Conservation (phyloP, 2,329 filamentous ascomycete species). For the Exophiala lecanii-corni region DNA sequence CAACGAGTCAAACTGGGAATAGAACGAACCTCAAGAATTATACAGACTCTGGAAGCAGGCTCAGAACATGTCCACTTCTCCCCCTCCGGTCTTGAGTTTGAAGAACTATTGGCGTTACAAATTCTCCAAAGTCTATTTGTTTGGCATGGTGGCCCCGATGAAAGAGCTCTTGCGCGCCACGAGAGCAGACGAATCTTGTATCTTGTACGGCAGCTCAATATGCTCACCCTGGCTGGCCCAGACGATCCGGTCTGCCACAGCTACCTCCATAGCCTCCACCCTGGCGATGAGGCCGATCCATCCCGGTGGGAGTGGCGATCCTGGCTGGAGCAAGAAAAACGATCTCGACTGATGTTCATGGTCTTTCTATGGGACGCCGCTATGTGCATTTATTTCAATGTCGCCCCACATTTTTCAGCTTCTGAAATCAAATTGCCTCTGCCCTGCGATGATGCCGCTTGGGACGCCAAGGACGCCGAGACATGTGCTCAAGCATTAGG, state of each 20-base stretch:
- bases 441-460: constrained; percentile 67
- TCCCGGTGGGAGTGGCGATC: constrained; percentile 59
- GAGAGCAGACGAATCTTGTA: constrained; percentile 31
- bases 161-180: constrained; percentile 59
- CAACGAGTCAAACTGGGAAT: constrained; percentile 52
- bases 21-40: constrained; percentile 27
- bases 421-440: constrained; percentile 64
- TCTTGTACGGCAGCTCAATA: constrained; percentile 54
- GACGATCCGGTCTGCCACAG: constrained; percentile 50
- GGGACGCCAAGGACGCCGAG: constrained; percentile 58
- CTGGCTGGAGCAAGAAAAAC: constrained; percentile 69
- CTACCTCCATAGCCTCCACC: constrained; percentile 55
- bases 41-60: constrained; percentile 21
- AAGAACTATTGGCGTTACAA: constrained; percentile 61
- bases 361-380: constrained; percentile 62
- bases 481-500: constrained; percentile 64
- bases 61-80: constrained; percentile 38
- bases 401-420: constrained; percentile 57
- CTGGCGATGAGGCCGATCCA: constrained; percentile 43
- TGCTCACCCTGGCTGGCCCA: constrained; percentile 52
- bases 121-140: constrained; percentile 59
- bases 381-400: constrained; percentile 68
- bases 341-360: constrained; percentile 60
- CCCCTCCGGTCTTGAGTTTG: constrained; percentile 37
- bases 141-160: constrained; percentile 65